Base-by-base conservation (phyloP, 768 basidiomycete genomes). In the Crassisporium funariophilum region DNA sequence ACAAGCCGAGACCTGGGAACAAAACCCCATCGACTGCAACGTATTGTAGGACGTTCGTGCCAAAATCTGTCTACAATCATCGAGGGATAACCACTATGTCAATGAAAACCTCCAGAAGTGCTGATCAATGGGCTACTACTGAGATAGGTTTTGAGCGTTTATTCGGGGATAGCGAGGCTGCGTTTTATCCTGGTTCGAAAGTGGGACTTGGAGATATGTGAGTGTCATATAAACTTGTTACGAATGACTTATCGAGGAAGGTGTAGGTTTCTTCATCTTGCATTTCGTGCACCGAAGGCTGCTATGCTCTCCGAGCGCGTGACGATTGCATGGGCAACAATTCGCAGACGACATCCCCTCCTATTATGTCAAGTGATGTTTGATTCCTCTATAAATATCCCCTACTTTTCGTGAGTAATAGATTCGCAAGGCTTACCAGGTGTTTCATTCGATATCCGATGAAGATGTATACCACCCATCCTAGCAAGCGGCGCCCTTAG, bases 271-370 rank as follows among this genome's bases (percentile, higher is more conserved):
- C 53, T 68, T 5, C 65, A 65, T 40, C 44, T 66, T 35, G 54
- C 61, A n/a, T 62, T 70, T 19, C 51, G 54, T 11, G 63, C 63
- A 1, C 61, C 63, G 16, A 44, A 8, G n/a, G 27, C 15, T 10
- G 50, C 42, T 5, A 52, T 70, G 48, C 40, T 48, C 7, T 23
- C 21, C 9, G 42, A 61, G 2, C 72, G 85, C 16, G 67, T 86
- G 9, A 57, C 55, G 4, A 55, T 69, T 19, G 76, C 75, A 4
- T 87, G 85, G 85, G 77, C 82, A 9, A 69, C 82, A 25, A 64
- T 84, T 21, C 72, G 83, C 10, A 59, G 69, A 25, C 69, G 76
- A 1, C 84, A 87, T 55, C 81, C 83, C 1, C 62, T 86, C 16
- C 73, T 88, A 19, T 72, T 73, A 17, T 73, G 76, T 7, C 57